These are phyloP conservation scores for Yamadazyma oceani DNA, from an alignment of 1,139 yeast species.

Conservation along the genomic window DNA sequence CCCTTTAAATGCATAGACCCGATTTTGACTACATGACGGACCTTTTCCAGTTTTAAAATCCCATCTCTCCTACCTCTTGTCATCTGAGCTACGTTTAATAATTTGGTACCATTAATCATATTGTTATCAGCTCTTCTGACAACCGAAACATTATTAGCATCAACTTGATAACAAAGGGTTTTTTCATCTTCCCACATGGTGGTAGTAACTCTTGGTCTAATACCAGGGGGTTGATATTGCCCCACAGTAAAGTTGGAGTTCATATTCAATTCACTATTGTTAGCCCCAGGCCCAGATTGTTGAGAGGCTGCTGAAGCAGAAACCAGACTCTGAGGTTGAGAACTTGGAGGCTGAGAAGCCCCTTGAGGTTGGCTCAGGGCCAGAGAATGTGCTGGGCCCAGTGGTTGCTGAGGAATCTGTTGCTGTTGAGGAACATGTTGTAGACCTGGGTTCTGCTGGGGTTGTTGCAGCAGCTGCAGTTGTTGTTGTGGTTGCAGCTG, in stretches of 20 bases:
- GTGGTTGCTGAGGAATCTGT: slow-evolving; percentile 6
- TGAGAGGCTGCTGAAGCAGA: too few species aligned
- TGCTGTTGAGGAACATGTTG: slow-evolving; percentile 9
- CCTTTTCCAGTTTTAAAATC: slow-evolving; percentile 77
- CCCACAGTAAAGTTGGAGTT: slow-evolving; percentile 41
- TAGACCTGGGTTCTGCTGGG: slow-evolving; percentile 2
- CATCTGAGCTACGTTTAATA: slow-evolving; percentile 56
- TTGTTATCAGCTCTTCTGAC: slow-evolving; percentile 91
- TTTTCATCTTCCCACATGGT: slow-evolving; percentile 98
- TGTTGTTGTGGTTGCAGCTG: slow-evolving; percentile 5
- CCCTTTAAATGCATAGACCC: slow-evolving; percentile 98
- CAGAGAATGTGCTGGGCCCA: slow-evolving; percentile 2
- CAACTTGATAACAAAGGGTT: slow-evolving; percentile 92
- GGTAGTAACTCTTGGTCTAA: slow-evolving; percentile 86
- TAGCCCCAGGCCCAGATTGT: neutral
- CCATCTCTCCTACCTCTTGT: slow-evolving; percentile 60
- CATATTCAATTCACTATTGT: slow-evolving; percentile 9
- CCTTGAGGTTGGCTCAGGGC: slow-evolving; percentile 2
- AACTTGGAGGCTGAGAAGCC: slow-evolving; percentile 8
- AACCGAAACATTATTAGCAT: slow-evolving; percentile 86
- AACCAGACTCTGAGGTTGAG: neutral
- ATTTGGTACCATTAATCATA: slow-evolving; percentile 93
- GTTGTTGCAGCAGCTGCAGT: slow-evolving; percentile 4
- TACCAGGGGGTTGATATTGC: slow-evolving; percentile 51
- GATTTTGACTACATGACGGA: slow-evolving; percentile 88